Conservation (phyloP, 2,329 filamentous ascomycete species). For the Arthrobotrys sinensis region DNA sequence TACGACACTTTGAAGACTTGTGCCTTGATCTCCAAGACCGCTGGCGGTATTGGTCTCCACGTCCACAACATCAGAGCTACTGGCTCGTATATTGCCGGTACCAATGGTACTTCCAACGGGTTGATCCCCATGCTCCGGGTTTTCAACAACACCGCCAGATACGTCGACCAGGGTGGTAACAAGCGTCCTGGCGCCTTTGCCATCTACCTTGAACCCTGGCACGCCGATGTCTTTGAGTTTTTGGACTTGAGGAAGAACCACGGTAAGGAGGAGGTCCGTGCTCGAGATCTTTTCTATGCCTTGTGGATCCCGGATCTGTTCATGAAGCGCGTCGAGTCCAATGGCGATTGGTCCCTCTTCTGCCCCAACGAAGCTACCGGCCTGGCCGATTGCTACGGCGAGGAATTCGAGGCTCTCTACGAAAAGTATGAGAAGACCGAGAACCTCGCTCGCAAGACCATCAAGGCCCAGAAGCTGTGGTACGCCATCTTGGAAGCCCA, state of each 20-base stretch:
- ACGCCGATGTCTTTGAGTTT: constrained; percentile 97
- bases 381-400: constrained; percentile 95
- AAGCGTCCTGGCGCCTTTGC: constrained; percentile 98
- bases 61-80: constrained; percentile 97
- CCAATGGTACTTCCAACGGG: constrained; percentile 97
- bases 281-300: constrained; percentile 96
- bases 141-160: constrained; percentile 99
- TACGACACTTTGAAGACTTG: constrained; percentile 99
- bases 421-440: constrained; percentile 87
- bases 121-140: constrained; percentile 98
- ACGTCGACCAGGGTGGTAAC: constrained; percentile 99
- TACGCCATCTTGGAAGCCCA: constrained; percentile 98
- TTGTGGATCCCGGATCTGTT: constrained; percentile 99
- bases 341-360: constrained; percentile 97
- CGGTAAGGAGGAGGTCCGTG: constrained; percentile 97
- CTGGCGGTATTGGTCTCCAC: constrained; percentile 96
- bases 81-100: constrained; percentile 97
- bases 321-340: constrained; percentile 99
- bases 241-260: constrained; percentile 99
- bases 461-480: constrained; percentile 99
- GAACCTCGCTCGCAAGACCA: constrained; percentile 87
- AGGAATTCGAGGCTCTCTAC: constrained; percentile 96
- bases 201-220: constrained; percentile 99
- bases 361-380: constrained; percentile 97
- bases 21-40: constrained; percentile 99